A percentile compares a stretch with the other conserved stretches of the same genome.
These are phyloP conservation scores for Xylaria sp. DNA, from an alignment of 495 filamentous ascomycete genomes.

Conservation along the genomic window DNA sequence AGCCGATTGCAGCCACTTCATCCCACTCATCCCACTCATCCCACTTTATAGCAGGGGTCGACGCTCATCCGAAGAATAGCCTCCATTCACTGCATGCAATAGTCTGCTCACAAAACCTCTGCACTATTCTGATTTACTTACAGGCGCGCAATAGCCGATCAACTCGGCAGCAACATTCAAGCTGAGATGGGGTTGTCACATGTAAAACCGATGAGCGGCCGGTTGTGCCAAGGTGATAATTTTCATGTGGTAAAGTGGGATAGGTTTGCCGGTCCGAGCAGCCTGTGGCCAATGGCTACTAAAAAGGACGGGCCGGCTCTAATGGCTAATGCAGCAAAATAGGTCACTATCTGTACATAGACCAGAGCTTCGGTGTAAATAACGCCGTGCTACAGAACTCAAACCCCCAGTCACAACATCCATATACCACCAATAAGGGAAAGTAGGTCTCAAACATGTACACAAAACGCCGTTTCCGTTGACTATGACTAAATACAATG, in stretches of 20 bases:
- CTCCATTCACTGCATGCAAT: neutral
- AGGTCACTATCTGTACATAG: neutral
- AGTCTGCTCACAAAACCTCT: neutral
- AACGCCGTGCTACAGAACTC: neutral
- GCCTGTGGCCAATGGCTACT: neutral
- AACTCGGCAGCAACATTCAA: too few species aligned
- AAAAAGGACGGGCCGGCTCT: too few species aligned
- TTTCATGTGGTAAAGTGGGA: neutral
- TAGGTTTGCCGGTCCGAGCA: neutral
- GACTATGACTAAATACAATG: neutral
- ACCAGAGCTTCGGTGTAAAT: neutral
- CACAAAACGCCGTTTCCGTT: constrained; percentile 8
- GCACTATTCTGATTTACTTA: too few species aligned
- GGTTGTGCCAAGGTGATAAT: neutral
- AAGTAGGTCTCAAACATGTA: neutral
- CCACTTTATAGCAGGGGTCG: neutral
- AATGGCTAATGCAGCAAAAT: neutral
- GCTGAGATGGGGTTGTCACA: neutral
- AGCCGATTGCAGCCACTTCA: constrained; percentile 14
- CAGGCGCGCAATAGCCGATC: too few species aligned
- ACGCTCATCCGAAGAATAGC: constrained; percentile 21
- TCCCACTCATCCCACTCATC: constrained; percentile 5
- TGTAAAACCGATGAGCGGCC: neutral
- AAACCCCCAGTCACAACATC: neutral
- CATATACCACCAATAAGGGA: neutral